Evolutionary conservation across 169 alveolate species (phyloP).

Genomic region (Perkinsus marinus): DNA sequence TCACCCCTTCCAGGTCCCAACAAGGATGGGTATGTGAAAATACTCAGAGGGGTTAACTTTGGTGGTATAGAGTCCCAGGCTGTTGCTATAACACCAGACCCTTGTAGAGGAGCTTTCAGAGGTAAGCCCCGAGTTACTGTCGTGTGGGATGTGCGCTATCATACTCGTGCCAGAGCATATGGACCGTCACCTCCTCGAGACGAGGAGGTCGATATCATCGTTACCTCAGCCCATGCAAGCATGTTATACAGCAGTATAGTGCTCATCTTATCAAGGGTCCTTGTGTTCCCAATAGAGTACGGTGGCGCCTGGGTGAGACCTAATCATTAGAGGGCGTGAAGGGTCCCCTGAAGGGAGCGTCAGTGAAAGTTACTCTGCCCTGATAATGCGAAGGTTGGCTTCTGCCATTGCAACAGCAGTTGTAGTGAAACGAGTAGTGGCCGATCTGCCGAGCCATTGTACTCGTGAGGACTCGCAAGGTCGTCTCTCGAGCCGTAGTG

Average conservation of each 20-base stretch:
- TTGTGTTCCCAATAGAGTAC: neutral
- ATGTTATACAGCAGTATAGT: neutral
- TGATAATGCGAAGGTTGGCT: too few relatives aligned
- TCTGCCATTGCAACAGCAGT: too few relatives aligned
- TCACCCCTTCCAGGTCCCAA: neutral
- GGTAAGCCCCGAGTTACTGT: neutral
- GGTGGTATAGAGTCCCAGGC: constrained; percentile 32
- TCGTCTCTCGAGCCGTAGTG: too few relatives aligned
- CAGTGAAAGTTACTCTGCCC: too few relatives aligned
- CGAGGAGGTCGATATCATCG: neutral
- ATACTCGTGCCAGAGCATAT: neutral
- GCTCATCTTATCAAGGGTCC: neutral
- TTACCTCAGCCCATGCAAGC: neutral
- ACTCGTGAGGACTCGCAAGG: neutral
- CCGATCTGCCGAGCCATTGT: neutral
- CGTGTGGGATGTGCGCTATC: neutral
- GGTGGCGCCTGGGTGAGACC: too few relatives aligned
- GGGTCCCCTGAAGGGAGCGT: too few relatives aligned
- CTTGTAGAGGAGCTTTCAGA: constrained; percentile 8
- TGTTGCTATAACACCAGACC: constrained; percentile 21
- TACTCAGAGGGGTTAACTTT: constrained; percentile 23
- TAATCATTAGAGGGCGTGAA: too few relatives aligned
- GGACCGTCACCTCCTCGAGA: neutral
- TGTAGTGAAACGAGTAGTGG: neutral
- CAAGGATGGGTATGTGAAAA: constrained; percentile 22